Percentiles rank a stretch among this genome's conserved stretches.
phyloP scores from a whole-genome alignment of 352 stramenopile species.

The Pythium utonaiense region DNA sequence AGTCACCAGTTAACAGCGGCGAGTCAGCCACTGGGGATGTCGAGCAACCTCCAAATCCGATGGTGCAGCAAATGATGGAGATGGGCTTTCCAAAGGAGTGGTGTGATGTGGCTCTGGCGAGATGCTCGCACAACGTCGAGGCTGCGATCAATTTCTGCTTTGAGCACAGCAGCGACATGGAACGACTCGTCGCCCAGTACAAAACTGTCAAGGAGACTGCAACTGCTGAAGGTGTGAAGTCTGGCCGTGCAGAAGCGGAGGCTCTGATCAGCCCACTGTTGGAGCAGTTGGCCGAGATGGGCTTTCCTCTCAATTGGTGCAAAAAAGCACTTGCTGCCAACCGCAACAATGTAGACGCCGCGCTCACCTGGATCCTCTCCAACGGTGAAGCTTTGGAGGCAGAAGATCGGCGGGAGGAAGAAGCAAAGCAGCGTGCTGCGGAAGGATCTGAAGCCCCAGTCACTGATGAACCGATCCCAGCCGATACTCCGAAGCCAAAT shows the following conservation, averaged over 20 bases:
- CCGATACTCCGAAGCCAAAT: slow-evolving; percentile 50
- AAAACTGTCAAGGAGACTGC: slow-evolving; percentile 47
- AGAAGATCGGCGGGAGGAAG: slow-evolving; percentile 85
- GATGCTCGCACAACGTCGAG: slow-evolving; percentile 88
- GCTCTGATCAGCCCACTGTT: slow-evolving; percentile 55
- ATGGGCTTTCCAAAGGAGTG: slow-evolving; percentile 92
- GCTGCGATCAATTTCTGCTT: slow-evolving; percentile 92
- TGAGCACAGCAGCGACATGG: slow-evolving; percentile 90
- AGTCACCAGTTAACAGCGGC: slow-evolving; percentile 30
- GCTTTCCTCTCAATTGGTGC: slow-evolving; percentile 92
- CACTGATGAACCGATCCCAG: background rate
- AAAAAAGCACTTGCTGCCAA: slow-evolving; percentile 87
- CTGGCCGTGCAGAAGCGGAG: slow-evolving; percentile 35
- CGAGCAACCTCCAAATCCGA: slow-evolving; percentile 41
- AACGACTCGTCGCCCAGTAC: slow-evolving; percentile 78
- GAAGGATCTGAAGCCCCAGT: slow-evolving; percentile 7
- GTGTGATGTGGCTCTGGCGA: slow-evolving; percentile 86
- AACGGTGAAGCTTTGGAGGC: slow-evolving; percentile 87
- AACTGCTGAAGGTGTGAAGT: slow-evolving; percentile 17
- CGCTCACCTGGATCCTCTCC: slow-evolving; percentile 91
- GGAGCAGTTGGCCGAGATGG: slow-evolving; percentile 91
- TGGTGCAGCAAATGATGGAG: slow-evolving; percentile 92
- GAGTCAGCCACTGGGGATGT: slow-evolving; percentile 25
- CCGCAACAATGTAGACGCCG: slow-evolving; percentile 88
- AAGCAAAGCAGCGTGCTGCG: slow-evolving; percentile 34